Conservation (phyloP, 2,329 filamentous ascomycete genomes). For the Phaeosphaeriaceae sp. region DNA sequence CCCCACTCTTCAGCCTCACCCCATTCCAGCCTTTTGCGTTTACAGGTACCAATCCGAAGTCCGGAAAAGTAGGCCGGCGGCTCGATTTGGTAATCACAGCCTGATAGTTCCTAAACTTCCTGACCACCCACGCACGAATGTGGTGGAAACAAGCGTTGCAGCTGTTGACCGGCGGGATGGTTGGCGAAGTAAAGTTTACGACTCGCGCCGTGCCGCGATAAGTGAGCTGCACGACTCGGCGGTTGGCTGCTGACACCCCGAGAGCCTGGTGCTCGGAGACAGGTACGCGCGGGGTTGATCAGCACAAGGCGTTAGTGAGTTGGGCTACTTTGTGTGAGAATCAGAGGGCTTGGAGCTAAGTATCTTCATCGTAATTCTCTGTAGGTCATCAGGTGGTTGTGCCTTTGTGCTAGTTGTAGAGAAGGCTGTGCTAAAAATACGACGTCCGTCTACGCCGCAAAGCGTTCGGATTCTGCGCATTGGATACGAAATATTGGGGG, state of each 20-base stretch:
- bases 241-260: not conserved
- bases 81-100: not conserved
- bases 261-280: slow-evolving; percentile 1
- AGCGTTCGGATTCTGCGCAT: slow-evolving; percentile 12
- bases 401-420: not conserved
- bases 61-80: slow-evolving; percentile 1
- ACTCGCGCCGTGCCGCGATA: slow-evolving; percentile 10
- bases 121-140: slow-evolving; percentile 4
- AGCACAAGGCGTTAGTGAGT: not conserved
- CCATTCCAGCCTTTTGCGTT: slow-evolving; percentile 15
- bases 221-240: slow-evolving; percentile 4
- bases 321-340: no score
- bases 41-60: slow-evolving; percentile 3
- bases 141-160: slow-evolving; percentile 8
- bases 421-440: slow-evolving; percentile 24
- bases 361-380: not conserved
- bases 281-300: not conserved
- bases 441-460: slow-evolving; percentile 11
- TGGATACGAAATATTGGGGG: slow-evolving; percentile 15
- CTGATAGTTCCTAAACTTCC: slow-evolving; percentile 1
- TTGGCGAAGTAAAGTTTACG: slow-evolving; percentile 1
- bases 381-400: slow-evolving; percentile 1
- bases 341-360: no score
- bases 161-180: slow-evolving; percentile 5
- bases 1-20: slow-evolving; percentile 21